Evolutionary conservation across 345 rosid genomes (phyloP), one percentile per base, ranked within the genome.

Genomic region (Microcos paniculata): DNA sequence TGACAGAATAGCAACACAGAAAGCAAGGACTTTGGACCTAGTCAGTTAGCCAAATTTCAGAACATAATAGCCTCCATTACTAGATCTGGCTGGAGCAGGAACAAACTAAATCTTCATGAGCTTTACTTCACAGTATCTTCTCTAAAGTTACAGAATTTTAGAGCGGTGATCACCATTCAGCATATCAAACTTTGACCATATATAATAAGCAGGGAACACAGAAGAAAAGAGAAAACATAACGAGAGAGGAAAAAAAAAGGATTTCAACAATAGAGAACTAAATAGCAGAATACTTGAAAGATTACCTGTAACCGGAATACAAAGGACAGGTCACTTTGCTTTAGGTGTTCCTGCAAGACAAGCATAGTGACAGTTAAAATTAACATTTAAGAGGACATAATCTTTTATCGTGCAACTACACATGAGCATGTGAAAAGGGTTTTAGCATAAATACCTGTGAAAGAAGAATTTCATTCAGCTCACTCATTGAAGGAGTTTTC

Each of bases 401-500:
- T 0, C 52, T 45, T 66, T 43, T 53, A 66, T 43, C 24, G 6
- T 66, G n/a, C 31, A 66, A 43, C 33, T 2, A 43, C 33, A 55
- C 65, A 69, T 55, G 23, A 15, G n/a, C 73, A 73, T 26, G 49
- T 42, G 42, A 35, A 70, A 21, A n/a, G 63, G 14, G 65, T 33
- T 61, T 38, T 49, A 62, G 70, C 59, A 75, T 30, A 80, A 52
- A 43, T 88, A 94, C 98, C 95, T 94, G 97, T 45, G 95, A 90
- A 67, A 94, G 90, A 75, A 94, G 90, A 74, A 94, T 88, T 84
- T 95, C 98, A 87, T 84, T 95, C 83, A 95, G 80, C 87, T 91
- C 98, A 21, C 99, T 95, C 99, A 93, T 90, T 70, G 98, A 93
- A 81, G 99, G 97, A 78, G 99, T 93, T 86, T 82, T 87, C 86